Base-by-base conservation (phyloP, 2,329 filamentous ascomycete genomes). In the Alternaria ventricosa region DNA sequence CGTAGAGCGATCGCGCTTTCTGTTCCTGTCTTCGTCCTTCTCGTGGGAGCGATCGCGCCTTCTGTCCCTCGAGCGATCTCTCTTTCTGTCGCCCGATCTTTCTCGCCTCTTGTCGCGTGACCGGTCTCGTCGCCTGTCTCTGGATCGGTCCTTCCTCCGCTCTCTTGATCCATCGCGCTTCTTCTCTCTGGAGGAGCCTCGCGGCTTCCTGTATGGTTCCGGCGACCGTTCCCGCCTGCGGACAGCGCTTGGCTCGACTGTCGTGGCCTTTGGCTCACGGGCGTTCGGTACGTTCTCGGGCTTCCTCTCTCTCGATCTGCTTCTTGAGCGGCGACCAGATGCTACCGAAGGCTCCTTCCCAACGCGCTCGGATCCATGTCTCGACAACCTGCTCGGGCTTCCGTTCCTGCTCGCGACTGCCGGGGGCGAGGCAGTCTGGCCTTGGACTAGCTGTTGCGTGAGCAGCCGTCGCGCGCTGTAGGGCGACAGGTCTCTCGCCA, bases 401-500 rank as follows among this genome's bases (percentile, higher is more conserved):
- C 55, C 51, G 51, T 66, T 71, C 60, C 63, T 61, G 53, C 66
- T 63, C 18, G 55, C 65, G 55, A 70, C 62, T 46, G 61, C 51
- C 23, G 69, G 72, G 13, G 67, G 64, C 23, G 67, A 64, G 8
- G 59, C 61, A 46, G 60, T 59, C 56, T 61, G 67, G 22, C 55
- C 69, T 44, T 65, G 69, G 13, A 65, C 65, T 55, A 75, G 62
- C 49, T 75, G 63, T 63, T 74, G 67, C 28, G 71, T 78, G 60
- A 78, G 58, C 46, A 76, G 69, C 30, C 70, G 71, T 41, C 76
- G 68, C 36, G 74, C 72, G 61, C 76, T 78, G 65, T 70, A 76
- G 22, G 75, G 75, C 43, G 77, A 78, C 57, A 77, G 63, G 23
- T 76, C 75, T 60, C 74, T 72, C 28, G 69, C 63, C 71, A 74